Conservation (phyloP, 2,329 filamentous ascomycete species). For the Exophiala dermatitidis region DNA sequence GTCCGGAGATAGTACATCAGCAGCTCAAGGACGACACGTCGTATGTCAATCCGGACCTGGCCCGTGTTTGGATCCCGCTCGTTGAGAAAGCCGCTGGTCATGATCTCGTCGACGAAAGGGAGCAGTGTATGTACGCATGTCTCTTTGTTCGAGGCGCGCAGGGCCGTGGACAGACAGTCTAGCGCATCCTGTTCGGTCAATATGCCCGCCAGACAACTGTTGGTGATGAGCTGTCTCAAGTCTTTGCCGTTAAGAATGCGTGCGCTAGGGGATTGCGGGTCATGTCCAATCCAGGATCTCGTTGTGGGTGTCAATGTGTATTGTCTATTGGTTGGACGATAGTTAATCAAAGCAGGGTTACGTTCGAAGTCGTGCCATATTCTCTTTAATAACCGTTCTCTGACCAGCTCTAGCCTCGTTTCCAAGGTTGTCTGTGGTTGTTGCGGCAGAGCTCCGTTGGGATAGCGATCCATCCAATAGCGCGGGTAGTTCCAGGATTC, state of each 20-base stretch:
- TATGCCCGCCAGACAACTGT: background rate
- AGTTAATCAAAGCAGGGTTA: too few relatives aligned
- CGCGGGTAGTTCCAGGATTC: too few relatives aligned
- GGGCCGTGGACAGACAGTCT: background rate
- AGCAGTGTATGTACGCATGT: conserved; percentile 1
- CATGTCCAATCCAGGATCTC: background rate
- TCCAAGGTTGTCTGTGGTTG: too few relatives aligned
- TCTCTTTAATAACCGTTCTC: too few relatives aligned
- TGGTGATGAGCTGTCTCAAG: background rate
- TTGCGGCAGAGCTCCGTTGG: too few relatives aligned
- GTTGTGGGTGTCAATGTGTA: too few relatives aligned
- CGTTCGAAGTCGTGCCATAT: too few relatives aligned
- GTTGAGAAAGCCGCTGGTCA: background rate
- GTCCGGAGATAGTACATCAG: background rate
- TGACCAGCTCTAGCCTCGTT: too few relatives aligned
- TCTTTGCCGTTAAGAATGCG: background rate
- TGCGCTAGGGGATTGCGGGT: background rate
- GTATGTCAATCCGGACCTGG: background rate
- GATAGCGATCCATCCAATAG: too few relatives aligned
- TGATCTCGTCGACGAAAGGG: conserved; percentile 2
- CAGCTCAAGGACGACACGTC: background rate
- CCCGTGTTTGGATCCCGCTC: background rate
- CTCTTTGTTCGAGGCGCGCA: background rate
- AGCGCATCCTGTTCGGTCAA: conserved; percentile 1
- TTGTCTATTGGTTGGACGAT: too few relatives aligned